Conservation (phyloP, 495 filamentous ascomycete species). For the Penicillium macrosclerotiorum region DNA sequence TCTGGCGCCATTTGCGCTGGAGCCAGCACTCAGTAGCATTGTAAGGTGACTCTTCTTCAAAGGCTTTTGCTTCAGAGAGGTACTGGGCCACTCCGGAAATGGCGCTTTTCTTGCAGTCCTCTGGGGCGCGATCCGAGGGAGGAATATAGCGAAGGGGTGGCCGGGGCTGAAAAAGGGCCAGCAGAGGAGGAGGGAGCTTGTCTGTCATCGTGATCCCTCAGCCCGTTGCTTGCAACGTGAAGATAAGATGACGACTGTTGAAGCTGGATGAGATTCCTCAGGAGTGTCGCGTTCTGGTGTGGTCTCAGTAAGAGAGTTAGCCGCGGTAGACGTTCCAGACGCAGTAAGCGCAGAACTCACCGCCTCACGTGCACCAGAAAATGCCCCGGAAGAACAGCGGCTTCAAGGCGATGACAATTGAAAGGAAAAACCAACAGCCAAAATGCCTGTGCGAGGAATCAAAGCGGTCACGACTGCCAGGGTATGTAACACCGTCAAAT, state of each 20-base stretch:
- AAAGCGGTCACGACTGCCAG: slow-evolving; percentile 38
- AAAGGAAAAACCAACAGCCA: slow-evolving; percentile 25
- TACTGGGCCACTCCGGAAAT: slow-evolving; percentile 73
- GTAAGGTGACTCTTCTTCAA: slow-evolving; percentile 71
- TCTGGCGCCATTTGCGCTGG: slow-evolving; percentile 76
- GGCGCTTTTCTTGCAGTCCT: slow-evolving; percentile 65
- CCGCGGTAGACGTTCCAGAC: slow-evolving; percentile 14
- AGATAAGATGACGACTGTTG: slow-evolving; percentile 10
- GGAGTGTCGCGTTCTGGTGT: slow-evolving; percentile 22
- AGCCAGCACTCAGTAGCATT: slow-evolving; percentile 89
- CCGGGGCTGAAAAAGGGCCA: slow-evolving; percentile 90
- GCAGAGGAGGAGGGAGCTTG: slow-evolving; percentile 87
- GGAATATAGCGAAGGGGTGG: slow-evolving; percentile 89
- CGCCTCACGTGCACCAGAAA: slow-evolving; percentile 31
- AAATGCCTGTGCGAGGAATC: slow-evolving; percentile 70
- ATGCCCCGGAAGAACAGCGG: slow-evolving; percentile 11
- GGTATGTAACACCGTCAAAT: too few relatives aligned
- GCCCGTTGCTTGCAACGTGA: slow-evolving; percentile 2
- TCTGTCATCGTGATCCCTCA: slow-evolving; percentile 70
- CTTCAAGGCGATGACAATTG: too few relatives aligned
- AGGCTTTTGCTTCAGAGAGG: slow-evolving; percentile 65
- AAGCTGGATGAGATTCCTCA: slow-evolving; percentile 15
- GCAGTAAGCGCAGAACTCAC: slow-evolving; percentile 16
- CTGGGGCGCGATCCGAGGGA: slow-evolving; percentile 77
- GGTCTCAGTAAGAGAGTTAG: slow-evolving; percentile 13